phyloP scores from a whole-genome alignment of 345 rosid genomes.

The Eucalyptus microcorys region DNA sequence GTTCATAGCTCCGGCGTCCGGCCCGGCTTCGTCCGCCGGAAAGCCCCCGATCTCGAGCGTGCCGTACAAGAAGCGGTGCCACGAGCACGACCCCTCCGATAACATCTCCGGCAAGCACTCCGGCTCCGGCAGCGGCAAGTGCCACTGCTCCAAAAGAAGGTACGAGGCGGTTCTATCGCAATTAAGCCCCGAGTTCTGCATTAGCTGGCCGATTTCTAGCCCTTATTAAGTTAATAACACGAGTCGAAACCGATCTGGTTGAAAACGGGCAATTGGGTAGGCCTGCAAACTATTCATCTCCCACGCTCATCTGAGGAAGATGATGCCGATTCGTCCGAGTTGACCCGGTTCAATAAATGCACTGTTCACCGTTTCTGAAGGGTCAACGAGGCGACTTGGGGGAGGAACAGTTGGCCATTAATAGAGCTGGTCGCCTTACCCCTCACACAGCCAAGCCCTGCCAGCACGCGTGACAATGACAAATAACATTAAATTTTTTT shows the following conservation, averaged over 20 bases:
- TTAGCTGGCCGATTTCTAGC: neutral
- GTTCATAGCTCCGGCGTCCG: slow-evolving; percentile 27
- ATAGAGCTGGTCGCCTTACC: neutral
- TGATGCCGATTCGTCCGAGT: neutral
- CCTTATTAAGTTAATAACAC: neutral
- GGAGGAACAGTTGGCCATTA: neutral
- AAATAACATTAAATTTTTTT: neutral
- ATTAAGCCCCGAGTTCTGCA: neutral
- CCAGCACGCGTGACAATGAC: slow-evolving; percentile 20
- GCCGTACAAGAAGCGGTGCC: slow-evolving; percentile 57
- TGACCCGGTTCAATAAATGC: neutral
- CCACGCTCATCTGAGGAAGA: neutral
- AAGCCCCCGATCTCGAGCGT: slow-evolving; percentile 63
- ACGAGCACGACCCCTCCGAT: slow-evolving; percentile 54
- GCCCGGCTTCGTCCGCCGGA: slow-evolving; percentile 44
- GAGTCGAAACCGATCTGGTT: neutral
- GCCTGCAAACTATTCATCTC: neutral
- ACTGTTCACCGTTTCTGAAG: neutral
- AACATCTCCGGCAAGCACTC: slow-evolving; percentile 45
- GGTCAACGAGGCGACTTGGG: slow-evolving; percentile 11
- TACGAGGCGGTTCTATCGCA: neutral
- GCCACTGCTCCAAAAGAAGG: slow-evolving; percentile 91
- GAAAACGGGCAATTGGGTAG: neutral
- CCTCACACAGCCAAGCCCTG: neutral
- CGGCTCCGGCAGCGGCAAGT: slow-evolving; percentile 52